These are phyloP conservation scores for Periconia sp. DNA, from an alignment of 2,329 filamentous ascomycete species.

Conservation along the genomic window DNA sequence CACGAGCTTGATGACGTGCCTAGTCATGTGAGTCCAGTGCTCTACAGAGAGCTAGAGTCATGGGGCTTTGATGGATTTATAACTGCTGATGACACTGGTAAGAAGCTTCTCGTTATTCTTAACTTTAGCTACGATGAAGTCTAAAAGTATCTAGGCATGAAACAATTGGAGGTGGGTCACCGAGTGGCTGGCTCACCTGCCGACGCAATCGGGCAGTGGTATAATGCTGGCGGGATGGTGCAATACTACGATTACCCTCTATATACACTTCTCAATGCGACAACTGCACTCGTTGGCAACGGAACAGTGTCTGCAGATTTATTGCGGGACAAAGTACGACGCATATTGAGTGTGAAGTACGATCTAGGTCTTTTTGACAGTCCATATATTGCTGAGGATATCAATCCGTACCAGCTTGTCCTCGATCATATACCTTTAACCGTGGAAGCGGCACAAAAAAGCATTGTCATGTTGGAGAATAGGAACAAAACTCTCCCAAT, in stretches of 20 bases:
- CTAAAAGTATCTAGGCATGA: constrained; percentile 13
- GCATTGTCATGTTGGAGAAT: constrained; percentile 49
- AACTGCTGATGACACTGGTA: constrained; percentile 48
- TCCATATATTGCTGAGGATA: constrained; percentile 39
- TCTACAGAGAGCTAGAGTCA: constrained; percentile 43
- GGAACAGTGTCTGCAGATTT: constrained; percentile 39
- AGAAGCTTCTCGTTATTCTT: background rate
- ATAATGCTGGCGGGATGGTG: constrained; percentile 50
- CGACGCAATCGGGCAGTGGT: constrained; percentile 48
- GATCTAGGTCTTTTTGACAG: constrained; percentile 47
- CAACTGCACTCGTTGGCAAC: constrained; percentile 39
- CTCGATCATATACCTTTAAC: constrained; percentile 40
- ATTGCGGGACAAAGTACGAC: constrained; percentile 41
- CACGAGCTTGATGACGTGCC: constrained; percentile 48
- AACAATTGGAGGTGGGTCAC: constrained; percentile 37
- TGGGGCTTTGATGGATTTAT: constrained; percentile 48
- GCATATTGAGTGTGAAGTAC: constrained; percentile 47
- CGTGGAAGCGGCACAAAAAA: constrained; percentile 48
- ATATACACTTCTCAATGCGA: constrained; percentile 42
- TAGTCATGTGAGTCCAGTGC: constrained; percentile 43
- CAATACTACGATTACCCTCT: constrained; percentile 51
- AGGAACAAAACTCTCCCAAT: constrained; percentile 45
- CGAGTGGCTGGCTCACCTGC: constrained; percentile 42
- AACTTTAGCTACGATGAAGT: background rate
- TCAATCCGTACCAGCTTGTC: constrained; percentile 42